Conservation (phyloP, 176 grass and related monocot species). For the Puccinellia tenuiflora region DNA sequence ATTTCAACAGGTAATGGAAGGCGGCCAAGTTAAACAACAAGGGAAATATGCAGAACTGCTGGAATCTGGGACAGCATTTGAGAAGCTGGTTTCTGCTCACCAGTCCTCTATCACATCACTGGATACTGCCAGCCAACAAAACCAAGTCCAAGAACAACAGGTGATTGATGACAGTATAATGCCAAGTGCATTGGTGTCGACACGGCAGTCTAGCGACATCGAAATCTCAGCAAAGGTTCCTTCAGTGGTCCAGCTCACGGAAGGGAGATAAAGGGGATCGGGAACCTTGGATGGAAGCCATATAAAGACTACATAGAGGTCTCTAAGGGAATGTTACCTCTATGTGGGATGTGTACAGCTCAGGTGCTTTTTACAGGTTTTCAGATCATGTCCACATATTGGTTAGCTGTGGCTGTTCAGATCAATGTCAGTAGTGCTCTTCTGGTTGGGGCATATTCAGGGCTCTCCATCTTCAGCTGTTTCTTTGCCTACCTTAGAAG, state of each 20-base stretch:
- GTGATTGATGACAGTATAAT: conserved; percentile 1
- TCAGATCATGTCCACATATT: conserved; percentile 71
- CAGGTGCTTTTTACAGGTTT: conserved; percentile 42
- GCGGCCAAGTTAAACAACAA: conserved; percentile 55
- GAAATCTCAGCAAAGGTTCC: conserved; percentile 35
- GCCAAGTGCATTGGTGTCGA: not conserved
- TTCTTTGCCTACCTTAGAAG: conserved; percentile 63
- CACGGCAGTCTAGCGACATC: conserved; percentile 44
- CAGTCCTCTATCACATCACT: conserved; percentile 58
- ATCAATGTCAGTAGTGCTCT: conserved; percentile 46
- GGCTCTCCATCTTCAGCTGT: conserved; percentile 56
- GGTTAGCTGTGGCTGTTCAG: conserved; percentile 72
- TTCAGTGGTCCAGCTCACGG: conserved; percentile 58
- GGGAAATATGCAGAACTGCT: conserved; percentile 66
- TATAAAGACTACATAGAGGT: conserved; percentile 70
- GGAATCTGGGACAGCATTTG: conserved; percentile 71
- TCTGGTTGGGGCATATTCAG: conserved; percentile 72
- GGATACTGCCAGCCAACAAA: conserved; percentile 37
- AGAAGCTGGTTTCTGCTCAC: conserved; percentile 78
- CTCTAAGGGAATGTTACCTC: conserved; percentile 45
- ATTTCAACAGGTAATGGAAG: conserved; percentile 74
- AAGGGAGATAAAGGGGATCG: conserved; percentile 67
- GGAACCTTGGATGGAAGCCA: conserved; percentile 90
- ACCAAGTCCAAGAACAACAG: conserved; percentile 18
- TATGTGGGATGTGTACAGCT: conserved; percentile 32